Evolutionary conservation across 2,329 filamentous ascomycete genomes (phyloP).

Genomic region (Elsinoe fawcettii): DNA sequence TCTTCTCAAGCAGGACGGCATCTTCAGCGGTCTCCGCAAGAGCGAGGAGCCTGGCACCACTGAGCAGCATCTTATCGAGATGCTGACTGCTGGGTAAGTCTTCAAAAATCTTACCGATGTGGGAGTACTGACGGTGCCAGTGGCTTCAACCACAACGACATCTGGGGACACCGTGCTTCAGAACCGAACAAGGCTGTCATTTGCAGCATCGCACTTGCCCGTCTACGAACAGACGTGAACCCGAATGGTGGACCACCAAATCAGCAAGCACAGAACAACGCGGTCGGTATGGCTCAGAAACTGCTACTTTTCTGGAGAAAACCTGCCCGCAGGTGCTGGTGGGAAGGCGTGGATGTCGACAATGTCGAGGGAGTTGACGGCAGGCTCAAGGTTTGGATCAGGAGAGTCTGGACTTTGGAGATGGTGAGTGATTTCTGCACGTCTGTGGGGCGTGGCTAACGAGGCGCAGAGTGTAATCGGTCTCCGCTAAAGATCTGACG

Average conservation of each 20-base stretch:
- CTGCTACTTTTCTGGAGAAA: conserved; percentile 96
- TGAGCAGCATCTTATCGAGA: conserved; percentile 96
- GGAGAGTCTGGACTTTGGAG: conserved; percentile 95
- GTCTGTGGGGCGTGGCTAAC: not conserved
- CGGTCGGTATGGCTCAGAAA: conserved; percentile 97
- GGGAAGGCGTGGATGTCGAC: conserved; percentile 91
- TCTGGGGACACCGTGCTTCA: conserved; percentile 92
- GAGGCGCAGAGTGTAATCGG: conserved; percentile 23
- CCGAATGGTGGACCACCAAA: not conserved
- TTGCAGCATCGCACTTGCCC: conserved; percentile 87
- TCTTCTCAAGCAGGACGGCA: conserved; percentile 82
- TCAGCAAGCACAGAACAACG: conserved; percentile 53
- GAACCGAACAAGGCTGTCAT: conserved; percentile 98
- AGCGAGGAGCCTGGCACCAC: conserved; percentile 95
- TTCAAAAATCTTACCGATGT: not conserved
- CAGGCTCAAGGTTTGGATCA: conserved; percentile 94
- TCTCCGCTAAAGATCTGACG: conserved; percentile 17
- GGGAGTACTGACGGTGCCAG: conserved; percentile 41
- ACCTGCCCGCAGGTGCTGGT: conserved; percentile 93
- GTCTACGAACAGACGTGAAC: conserved; percentile 68
- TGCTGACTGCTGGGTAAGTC: conserved; percentile 92
- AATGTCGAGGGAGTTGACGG: conserved; percentile 85
- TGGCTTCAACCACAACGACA: conserved; percentile 92
- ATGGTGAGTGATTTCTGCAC: conserved; percentile 54
- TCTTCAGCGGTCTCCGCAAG: conserved; percentile 89